Percentiles rank a stretch among this genome's conserved stretches.
These are phyloP conservation scores for Fusarium sublunatum DNA, from an alignment of 2,329 filamentous ascomycete genomes.

Conservation along the genomic window DNA sequence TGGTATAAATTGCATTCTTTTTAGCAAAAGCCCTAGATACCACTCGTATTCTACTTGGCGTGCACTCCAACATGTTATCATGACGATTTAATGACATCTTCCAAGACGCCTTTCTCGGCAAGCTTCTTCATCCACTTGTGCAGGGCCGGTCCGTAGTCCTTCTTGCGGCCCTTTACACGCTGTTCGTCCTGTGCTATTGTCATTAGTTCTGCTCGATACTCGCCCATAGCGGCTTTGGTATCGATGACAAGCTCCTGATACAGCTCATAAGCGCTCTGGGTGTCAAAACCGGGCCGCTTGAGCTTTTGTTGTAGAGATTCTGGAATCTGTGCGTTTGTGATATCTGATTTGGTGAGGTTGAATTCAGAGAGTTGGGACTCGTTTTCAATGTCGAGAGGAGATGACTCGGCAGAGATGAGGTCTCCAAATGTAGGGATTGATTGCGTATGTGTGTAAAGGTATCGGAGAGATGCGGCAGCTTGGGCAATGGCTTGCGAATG, in stretches of 20 bases:
- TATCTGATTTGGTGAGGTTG: constrained; percentile 42
- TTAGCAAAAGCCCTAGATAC: background rate
- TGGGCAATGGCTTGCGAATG: constrained; percentile 60
- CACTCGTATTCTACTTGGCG: constrained; percentile 2
- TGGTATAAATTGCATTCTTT: constrained; percentile 12
- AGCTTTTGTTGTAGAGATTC: constrained; percentile 28
- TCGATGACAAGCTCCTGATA: constrained; percentile 55
- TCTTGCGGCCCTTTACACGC: constrained; percentile 65
- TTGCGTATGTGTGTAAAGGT: constrained; percentile 51
- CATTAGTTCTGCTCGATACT: constrained; percentile 62
- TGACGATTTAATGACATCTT: constrained; percentile 51
- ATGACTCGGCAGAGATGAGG: constrained; percentile 38
- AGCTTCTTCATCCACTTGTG: constrained; percentile 76
- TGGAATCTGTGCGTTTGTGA: constrained; percentile 41
- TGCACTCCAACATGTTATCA: constrained; percentile 11
- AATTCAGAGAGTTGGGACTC: constrained; percentile 48
- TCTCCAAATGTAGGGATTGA: constrained; percentile 35
- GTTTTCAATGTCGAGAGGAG: constrained; percentile 40
- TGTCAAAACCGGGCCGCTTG: constrained; percentile 13
- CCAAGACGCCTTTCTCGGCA: constrained; percentile 72
- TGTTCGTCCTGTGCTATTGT: constrained; percentile 60
- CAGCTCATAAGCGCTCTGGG: constrained; percentile 49
- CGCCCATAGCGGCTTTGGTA: constrained; percentile 55
- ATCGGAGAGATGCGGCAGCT: constrained; percentile 55
- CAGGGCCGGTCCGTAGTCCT: constrained; percentile 77